phyloP scores from a whole-genome alignment of 495 filamentous ascomycete species.

The Penicillium soppii region DNA sequence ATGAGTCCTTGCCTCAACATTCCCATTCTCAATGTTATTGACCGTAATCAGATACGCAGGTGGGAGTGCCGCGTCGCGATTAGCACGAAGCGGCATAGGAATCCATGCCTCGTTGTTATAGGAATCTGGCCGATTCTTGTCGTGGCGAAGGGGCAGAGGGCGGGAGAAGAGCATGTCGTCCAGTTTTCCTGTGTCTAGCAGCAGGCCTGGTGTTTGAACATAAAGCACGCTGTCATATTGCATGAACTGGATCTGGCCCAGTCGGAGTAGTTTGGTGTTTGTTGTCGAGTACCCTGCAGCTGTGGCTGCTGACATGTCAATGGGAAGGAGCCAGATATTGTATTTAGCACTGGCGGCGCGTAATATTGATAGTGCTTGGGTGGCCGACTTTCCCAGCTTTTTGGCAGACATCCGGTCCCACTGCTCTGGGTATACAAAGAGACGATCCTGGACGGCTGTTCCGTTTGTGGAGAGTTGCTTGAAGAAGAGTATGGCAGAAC shows the following conservation, averaged over 20 bases:
- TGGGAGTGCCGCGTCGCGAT: slow-evolving; percentile 34
- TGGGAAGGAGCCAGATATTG: slow-evolving; percentile 47
- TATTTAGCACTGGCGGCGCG: slow-evolving; percentile 41
- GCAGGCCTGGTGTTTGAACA: slow-evolving; percentile 39
- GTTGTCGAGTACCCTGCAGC: slow-evolving; percentile 35
- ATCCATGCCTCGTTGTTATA: slow-evolving; percentile 46
- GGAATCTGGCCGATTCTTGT: slow-evolving; percentile 38
- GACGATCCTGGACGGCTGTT: slow-evolving; percentile 42
- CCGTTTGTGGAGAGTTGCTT: slow-evolving; percentile 38
- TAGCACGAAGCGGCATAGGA: slow-evolving; percentile 38
- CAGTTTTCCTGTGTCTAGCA: slow-evolving; percentile 39
- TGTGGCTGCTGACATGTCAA: slow-evolving; percentile 42
- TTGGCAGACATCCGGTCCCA: slow-evolving; percentile 37
- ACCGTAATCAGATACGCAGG: slow-evolving; percentile 46
- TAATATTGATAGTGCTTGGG: slow-evolving; percentile 34
- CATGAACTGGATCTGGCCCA: slow-evolving; percentile 50
- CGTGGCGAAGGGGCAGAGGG: slow-evolving; percentile 36
- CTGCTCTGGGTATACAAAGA: slow-evolving; percentile 50
- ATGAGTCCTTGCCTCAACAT: slow-evolving; percentile 44
- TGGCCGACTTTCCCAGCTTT: slow-evolving; percentile 25
- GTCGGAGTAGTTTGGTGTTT: slow-evolving; percentile 41
- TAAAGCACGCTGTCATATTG: slow-evolving; percentile 48
- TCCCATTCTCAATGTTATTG: slow-evolving; percentile 35
- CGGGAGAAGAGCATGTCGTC: slow-evolving; percentile 38
- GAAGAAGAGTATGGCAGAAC: slow-evolving; percentile 46